Evolutionary conservation across 768 basidiomycete species (phyloP), one percentile per base, ranked within the genome.

Genomic region (Xerocomellus chrysenteron): DNA sequence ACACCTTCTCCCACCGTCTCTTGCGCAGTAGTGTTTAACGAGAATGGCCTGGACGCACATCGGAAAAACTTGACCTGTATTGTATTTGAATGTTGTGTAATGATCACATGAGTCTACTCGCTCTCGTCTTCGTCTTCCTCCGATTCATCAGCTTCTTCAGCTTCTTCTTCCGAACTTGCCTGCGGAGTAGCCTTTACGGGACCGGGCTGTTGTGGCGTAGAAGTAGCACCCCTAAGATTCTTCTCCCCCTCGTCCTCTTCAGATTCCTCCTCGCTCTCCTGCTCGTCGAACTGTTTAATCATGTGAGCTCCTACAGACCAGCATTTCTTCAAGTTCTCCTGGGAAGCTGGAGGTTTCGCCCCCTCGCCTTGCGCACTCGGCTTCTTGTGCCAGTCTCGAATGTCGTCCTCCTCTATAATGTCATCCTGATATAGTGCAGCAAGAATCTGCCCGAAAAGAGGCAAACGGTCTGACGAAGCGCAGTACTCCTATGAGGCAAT

Each of bases 371-470:
- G 80, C 30, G 85, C 82, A 47, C 67, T 74, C 24, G 82, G 79
- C 48, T 74, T 78, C 51, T 70, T 75, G 71, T 94, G 87, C 96
- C 96, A 99, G 47, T 75, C 78, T n/a, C 91, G 84, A 61, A 98
- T 88, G 60, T 93, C 88, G 49, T 92, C 89, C 65, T 94, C 94
- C 47, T 91, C 90, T 3, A 97, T 86, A 44, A 97, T 82, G 69
- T 99, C 96, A n/a, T 81, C 80, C 67, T 96, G 90, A 71, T 98
- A 99, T 14, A 94, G 76, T 4, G 87, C 87, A 32, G 88, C 88
- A 24, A 98, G 82, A 54, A 96, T 82, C 65, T 90, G 85, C 4
- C 90, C 90, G 71, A 97, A 98, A 55, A 93, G 76, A 17, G 83
- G 78, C 64, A 84, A 71, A 55, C 88, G 85, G 58, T 76, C 77